phyloP scores from a whole-genome alignment of 768 basidiomycete genomes.

The Kwoniella sp. region DNA sequence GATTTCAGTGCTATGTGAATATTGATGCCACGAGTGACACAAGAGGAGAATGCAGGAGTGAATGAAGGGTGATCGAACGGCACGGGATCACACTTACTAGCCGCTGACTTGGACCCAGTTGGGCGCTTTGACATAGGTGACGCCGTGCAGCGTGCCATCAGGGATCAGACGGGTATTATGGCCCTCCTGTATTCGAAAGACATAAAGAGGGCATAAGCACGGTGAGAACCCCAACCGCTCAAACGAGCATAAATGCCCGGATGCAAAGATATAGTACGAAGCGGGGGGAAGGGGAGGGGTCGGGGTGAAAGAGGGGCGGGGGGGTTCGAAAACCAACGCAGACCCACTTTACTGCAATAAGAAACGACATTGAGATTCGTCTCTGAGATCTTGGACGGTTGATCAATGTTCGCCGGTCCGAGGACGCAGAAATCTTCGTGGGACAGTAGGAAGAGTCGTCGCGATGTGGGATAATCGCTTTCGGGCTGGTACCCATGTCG shows the following conservation, averaged over 20 bases:
- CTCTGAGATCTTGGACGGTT: constrained; percentile 25
- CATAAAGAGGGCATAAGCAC: background rate
- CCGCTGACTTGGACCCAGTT: constrained; percentile 50
- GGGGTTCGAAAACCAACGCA: too few relatives aligned
- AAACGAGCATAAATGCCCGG: too few relatives aligned
- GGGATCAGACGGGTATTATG: constrained; percentile 45
- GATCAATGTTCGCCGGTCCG: constrained; percentile 31
- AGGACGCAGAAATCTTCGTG: constrained; percentile 46
- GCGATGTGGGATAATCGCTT: background rate
- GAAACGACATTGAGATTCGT: constrained; percentile 35
- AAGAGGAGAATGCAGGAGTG: background rate
- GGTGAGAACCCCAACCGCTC: too few relatives aligned
- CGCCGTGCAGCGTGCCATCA: constrained; percentile 47
- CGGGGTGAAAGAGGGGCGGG: too few relatives aligned
- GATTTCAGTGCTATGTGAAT: background rate
- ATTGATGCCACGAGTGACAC: too few relatives aligned
- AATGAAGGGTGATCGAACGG: background rate
- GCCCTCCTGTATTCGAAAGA: constrained; percentile 22
- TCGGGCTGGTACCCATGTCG: too few relatives aligned
- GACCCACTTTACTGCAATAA: constrained; percentile 43
- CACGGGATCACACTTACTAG: constrained; percentile 31
- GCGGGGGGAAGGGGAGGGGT: too few relatives aligned
- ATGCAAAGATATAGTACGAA: too few relatives aligned
- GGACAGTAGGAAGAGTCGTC: constrained; percentile 20
- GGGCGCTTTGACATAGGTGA: constrained; percentile 47